Evolutionary conservation across 345 rosid genomes (phyloP).

Genomic region (Acer negundo): DNA sequence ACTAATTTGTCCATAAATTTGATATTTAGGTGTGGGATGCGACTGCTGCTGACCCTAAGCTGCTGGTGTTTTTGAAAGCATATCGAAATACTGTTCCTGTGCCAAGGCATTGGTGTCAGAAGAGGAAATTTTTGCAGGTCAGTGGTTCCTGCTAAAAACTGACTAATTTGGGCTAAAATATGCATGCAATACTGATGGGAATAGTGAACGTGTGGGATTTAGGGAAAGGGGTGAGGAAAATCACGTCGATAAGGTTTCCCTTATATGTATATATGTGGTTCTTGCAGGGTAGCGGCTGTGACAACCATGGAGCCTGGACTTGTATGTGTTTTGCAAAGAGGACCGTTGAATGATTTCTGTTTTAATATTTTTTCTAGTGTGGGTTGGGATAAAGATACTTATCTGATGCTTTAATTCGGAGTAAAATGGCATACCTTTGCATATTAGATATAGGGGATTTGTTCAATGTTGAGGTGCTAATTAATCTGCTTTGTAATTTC

Average conservation of each 20-base stretch:
- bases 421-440: constrained; percentile 11
- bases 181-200: constrained; percentile 54
- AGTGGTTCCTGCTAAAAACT: constrained; percentile 33
- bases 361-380: constrained; percentile 33
- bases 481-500: constrained; percentile 59
- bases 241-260: constrained; percentile 83
- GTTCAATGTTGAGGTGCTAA: constrained; percentile 35
- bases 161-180: constrained; percentile 23
- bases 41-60: constrained; percentile 94
- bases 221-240: constrained; percentile 59
- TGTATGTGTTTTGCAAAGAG: constrained; percentile 87
- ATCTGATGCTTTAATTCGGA: constrained; percentile 24
- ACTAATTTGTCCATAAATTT: constrained; percentile 10
- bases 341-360: constrained; percentile 47
- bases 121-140: constrained; percentile 99
- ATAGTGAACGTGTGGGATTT: constrained; percentile 43
- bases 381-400: constrained; percentile 45
- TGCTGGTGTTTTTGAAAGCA: constrained; percentile 90
- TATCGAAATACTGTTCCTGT: constrained; percentile 97
- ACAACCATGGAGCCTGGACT: constrained; percentile 91
- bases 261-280: constrained; percentile 97
- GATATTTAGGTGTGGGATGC: constrained; percentile 96
- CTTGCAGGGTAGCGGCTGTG: constrained; percentile 98
- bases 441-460: constrained; percentile 28
- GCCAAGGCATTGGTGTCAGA: constrained; percentile 99